Conservation (phyloP, 257 asterid species). For the Cinchona pubescens region DNA sequence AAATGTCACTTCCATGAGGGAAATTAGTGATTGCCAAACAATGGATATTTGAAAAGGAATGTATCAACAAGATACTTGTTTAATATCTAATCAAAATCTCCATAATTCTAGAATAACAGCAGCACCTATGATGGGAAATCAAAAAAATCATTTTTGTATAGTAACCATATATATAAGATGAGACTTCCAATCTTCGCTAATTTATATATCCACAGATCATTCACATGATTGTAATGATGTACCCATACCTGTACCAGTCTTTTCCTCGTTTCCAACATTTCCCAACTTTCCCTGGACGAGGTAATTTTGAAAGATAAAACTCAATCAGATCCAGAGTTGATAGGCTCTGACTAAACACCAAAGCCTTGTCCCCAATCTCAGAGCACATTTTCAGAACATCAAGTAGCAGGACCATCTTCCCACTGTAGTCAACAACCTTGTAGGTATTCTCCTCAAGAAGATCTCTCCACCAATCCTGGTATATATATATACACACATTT, state of each 20-base stretch:
- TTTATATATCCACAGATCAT: background rate
- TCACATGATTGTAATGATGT: constrained; percentile 16
- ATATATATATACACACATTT: constrained; percentile 7
- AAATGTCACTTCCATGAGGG: background rate
- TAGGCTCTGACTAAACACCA: constrained; percentile 92
- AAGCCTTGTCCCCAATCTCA: constrained; percentile 76
- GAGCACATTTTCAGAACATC: constrained; percentile 88
- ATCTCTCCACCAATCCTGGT: constrained; percentile 96
- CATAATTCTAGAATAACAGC: background rate
- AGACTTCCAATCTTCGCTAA: background rate
- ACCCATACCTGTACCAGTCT: constrained; percentile 94
- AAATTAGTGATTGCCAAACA: background rate
- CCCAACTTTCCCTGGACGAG: constrained; percentile 65
- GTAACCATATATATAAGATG: background rate
- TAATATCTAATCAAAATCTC: background rate
- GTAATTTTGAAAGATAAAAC: constrained; percentile 70
- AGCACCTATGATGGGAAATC: background rate
- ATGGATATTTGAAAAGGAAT: background rate
- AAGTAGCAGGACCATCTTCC: constrained; percentile 90
- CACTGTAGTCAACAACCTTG: constrained; percentile 75
- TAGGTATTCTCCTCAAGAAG: constrained; percentile 61
- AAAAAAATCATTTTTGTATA: too few species aligned
- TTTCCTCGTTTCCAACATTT: constrained; percentile 88
- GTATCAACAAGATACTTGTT: background rate
- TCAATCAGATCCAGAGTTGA: constrained; percentile 85